Base-by-base conservation (phyloP, 106 monocot genomes). In the Narthecium ossifragum region DNA sequence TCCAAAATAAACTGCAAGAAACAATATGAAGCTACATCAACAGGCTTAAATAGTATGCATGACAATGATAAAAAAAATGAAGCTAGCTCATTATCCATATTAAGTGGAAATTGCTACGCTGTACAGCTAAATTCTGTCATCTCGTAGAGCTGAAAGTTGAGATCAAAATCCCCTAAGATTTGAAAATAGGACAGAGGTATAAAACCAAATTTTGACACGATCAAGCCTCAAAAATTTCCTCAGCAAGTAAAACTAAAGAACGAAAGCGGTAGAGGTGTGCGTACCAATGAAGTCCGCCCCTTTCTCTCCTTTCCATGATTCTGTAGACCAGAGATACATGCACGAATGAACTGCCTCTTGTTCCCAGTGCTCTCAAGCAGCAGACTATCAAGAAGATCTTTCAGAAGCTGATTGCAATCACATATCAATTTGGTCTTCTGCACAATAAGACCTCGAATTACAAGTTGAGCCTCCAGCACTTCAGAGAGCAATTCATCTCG, bases 361-460 rank as follows among this genome's bases (percentile, higher is more conserved):
- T 98, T 98, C 60, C 65, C 87, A 36, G 69, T 68, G 47, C 77
- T 98, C 77, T 98, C 98, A 11, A 91, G 68, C 36, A 96, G 66
- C 66, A 98, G 84, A 64, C 98, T 65, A 53, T 98, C 98, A 10
- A 98, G 69, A 63, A 98, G 86, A 23, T 98, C 98, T 45, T 91
- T 98, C 72, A 98, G 65, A 43, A 91, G 87, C 43, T 69, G 71
- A 60, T 84, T 90, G 38, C 98, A 91, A 27, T 98, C 98, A 65
- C 70, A 82, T 38, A 98, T 98, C 31, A 98, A 67, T 65, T 98
- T 98, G 51, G 98, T 98, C 69, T 98, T 98, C 70, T 98, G 98
- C 27, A 98, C 84, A 60, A 98, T 83, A 31, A 98, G 61, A n/a
- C 98, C 98, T 67, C 91, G 78, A 72, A 98, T 84, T 29, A 98